A percentile compares a stretch with the other conserved stretches of the same genome.
These are phyloP conservation scores for Mantamonas sphyraenae DNA, from an alignment of 78 protist species.

Conservation along the genomic window DNA sequence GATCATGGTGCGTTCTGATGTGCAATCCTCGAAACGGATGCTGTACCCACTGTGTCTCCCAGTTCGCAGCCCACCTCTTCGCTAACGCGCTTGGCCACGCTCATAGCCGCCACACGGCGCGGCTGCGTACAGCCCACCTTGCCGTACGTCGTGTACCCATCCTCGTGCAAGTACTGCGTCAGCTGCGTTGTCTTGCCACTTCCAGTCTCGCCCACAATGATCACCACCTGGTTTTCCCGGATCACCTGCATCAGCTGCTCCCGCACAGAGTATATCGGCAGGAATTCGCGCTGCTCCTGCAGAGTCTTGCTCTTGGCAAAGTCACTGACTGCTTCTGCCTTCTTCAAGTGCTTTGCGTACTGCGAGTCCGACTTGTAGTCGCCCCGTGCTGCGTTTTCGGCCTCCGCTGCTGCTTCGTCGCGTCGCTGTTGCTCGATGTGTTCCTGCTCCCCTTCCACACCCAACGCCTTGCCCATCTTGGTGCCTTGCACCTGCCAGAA, in stretches of 20 bases:
- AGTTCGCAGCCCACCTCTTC: slow-evolving; percentile 75
- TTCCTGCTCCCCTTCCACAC: slow-evolving; percentile 3
- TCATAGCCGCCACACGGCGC: slow-evolving; percentile 95
- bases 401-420: background rate
- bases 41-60: slow-evolving; percentile 63
- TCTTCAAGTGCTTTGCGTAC: slow-evolving; percentile 28
- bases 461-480: background rate
- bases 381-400: slow-evolving; percentile 8
- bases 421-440: too few species aligned
- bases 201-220: slow-evolving; percentile 97
- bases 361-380: slow-evolving; percentile 35
- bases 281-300: slow-evolving; percentile 79
- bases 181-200: slow-evolving; percentile 97
- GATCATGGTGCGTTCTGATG: slow-evolving; percentile 53
- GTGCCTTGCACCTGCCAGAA: background rate
- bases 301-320: slow-evolving; percentile 74
- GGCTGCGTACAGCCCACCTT: slow-evolving; percentile 95
- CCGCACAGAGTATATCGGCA: slow-evolving; percentile 81
- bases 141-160: slow-evolving; percentile 68
- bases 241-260: slow-evolving; percentile 68
- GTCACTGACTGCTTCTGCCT: slow-evolving; percentile 48
- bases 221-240: slow-evolving; percentile 64
- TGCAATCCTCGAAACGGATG: slow-evolving; percentile 85
- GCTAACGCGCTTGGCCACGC: slow-evolving; percentile 91
- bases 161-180: slow-evolving; percentile 90